These are phyloP conservation scores for Mycena sp. DNA, from an alignment of 1,284 basidiomycete genomes.

Conservation along the genomic window DNA sequence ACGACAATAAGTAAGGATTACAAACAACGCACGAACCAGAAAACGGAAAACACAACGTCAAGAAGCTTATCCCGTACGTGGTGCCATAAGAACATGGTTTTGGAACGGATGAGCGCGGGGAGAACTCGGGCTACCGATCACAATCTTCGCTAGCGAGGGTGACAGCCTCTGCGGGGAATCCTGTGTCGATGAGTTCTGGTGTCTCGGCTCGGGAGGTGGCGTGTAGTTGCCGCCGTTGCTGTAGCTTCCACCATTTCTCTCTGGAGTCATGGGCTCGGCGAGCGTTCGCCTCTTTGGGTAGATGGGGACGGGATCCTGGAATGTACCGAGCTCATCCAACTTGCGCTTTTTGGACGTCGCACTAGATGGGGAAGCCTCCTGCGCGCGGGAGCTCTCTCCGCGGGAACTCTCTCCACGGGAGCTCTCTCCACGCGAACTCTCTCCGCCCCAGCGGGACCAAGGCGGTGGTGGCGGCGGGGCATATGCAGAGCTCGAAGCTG, in stretches of 20 bases:
- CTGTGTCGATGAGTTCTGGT: conserved; percentile 23
- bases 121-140: conserved; percentile 21
- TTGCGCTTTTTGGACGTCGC: conserved; percentile 34
- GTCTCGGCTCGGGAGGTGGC: conserved; percentile 24
- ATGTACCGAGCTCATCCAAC: conserved; percentile 33
- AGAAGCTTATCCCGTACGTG: neutral
- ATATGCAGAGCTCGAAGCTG: neutral
- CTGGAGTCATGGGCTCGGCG: conserved; percentile 22
- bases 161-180: conserved; percentile 33
- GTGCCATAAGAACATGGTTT: conserved; percentile 25
- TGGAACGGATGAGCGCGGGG: conserved; percentile 27
- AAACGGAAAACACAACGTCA: neutral
- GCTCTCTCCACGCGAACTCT: neutral
- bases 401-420: neutral
- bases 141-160: conserved; percentile 36
- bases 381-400: neutral
- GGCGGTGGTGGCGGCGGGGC: conserved; percentile 31
- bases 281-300: conserved; percentile 34
- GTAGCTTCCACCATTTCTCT: conserved; percentile 16
- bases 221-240: conserved; percentile 19
- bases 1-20: conserved; percentile 15
- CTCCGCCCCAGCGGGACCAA: conserved; percentile 28
- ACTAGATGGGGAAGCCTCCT: conserved; percentile 3
- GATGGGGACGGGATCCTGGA: conserved; percentile 35
- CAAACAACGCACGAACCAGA: conserved; percentile 21